Evolutionary conservation across 1,284 basidiomycete species (phyloP).

Genomic region (Pyrrhoderma noxium): DNA sequence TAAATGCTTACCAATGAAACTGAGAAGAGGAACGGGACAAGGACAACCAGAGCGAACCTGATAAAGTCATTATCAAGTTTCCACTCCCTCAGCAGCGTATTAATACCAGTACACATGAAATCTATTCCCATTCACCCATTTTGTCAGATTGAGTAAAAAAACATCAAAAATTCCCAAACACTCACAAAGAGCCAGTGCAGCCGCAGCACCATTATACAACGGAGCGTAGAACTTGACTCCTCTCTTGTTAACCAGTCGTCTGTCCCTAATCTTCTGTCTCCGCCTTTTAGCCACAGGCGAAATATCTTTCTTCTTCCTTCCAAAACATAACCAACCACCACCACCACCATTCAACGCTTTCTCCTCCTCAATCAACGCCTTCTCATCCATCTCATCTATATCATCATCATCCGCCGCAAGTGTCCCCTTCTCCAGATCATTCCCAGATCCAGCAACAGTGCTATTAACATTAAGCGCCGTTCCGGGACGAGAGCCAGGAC

Average conservation of each 20-base stretch:
- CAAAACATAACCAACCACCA: constrained; percentile 1
- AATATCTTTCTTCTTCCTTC: not conserved
- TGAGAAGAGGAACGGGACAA: constrained; percentile 42
- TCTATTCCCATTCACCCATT: not conserved
- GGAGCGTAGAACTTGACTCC: constrained; percentile 56
- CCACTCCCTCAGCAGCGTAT: constrained; percentile 55
- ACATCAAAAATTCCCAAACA: constrained; percentile 36
- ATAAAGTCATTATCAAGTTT: constrained; percentile 55
- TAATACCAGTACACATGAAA: constrained; percentile 52
- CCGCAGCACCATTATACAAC: constrained; percentile 67
- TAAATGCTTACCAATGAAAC: constrained; percentile 54
- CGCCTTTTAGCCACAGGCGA: constrained; percentile 8
- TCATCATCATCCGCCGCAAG: constrained; percentile 9
- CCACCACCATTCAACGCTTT: no score
- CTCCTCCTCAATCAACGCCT: constrained; percentile 3
- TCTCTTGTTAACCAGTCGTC: constrained; percentile 5
- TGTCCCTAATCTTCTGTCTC: constrained; percentile 2
- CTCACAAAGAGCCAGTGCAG: constrained; percentile 58
- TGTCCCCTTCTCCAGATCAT: constrained; percentile 14
- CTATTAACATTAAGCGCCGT: no score
- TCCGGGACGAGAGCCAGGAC: not conserved
- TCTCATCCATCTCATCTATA: constrained; percentile 14
- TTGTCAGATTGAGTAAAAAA: not conserved
- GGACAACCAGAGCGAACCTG: constrained; percentile 60
- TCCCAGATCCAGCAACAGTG: not conserved